Evolutionary conservation across 805 yeast genomes (phyloP).

Genomic region (Ogataea glucozyma): DNA sequence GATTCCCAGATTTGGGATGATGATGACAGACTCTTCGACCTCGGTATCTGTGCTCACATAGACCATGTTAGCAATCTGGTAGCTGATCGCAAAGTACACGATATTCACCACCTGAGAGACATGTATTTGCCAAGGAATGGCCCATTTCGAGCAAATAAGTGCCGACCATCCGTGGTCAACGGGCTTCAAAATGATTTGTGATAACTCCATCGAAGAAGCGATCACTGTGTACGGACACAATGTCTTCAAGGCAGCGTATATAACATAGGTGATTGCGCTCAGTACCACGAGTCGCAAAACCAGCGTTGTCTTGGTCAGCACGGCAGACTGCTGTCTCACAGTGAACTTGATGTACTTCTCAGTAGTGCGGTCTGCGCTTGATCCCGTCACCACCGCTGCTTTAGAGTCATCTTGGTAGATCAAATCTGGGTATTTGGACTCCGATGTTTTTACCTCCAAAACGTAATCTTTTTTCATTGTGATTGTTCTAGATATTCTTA

Average conservation of each 20-base stretch:
- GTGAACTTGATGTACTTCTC: slow-evolving; percentile 24
- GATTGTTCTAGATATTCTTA: not conserved
- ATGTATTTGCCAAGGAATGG: too few species aligned
- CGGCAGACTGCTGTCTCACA: slow-evolving; percentile 17
- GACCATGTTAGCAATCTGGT: slow-evolving; percentile 20
- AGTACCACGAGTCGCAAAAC: slow-evolving; percentile 8
- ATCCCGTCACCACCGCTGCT: not conserved
- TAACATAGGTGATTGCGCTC: slow-evolving; percentile 9
- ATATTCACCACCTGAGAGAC: slow-evolving; percentile 4
- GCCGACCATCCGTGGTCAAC: too few species aligned
- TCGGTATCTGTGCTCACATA: slow-evolving; percentile 35
- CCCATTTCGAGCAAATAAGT: too few species aligned
- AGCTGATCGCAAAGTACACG: slow-evolving; percentile 17
- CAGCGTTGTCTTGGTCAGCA: not conserved
- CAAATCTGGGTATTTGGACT: slow-evolving; percentile 19
- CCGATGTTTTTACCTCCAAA: slow-evolving; percentile 31
- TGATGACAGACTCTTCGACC: slow-evolving; percentile 44
- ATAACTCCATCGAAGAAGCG: not conserved
- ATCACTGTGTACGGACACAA: not conserved
- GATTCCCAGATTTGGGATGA: slow-evolving; percentile 50
- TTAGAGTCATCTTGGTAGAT: slow-evolving; percentile 19
- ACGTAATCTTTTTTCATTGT: slow-evolving; percentile 29
- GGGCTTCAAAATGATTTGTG: too few species aligned
- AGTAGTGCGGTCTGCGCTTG: not conserved
- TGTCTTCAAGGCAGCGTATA: slow-evolving; percentile 7